Conservation (phyloP, 768 basidiomycete genomes). For the Dentipellis sp. region DNA sequence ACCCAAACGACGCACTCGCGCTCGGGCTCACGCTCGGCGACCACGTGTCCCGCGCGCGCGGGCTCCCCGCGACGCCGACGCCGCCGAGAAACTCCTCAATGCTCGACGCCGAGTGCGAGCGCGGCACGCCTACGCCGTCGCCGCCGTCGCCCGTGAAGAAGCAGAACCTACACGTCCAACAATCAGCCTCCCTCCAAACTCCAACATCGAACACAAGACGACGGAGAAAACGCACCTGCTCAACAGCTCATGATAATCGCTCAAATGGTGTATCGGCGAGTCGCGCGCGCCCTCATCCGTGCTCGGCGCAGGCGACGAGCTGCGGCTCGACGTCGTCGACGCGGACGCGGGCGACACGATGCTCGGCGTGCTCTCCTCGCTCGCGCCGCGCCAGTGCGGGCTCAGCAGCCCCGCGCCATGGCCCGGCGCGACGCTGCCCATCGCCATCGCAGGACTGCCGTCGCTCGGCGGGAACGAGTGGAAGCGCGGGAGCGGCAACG, state of each 20-base stretch:
- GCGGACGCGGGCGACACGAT: conserved; percentile 7
- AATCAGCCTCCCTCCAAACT: not conserved
- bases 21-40: not conserved
- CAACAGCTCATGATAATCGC: conserved; percentile 51
- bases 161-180: conserved; percentile 48
- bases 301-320: conserved; percentile 7
- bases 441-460: not conserved
- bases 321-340: conserved; percentile 9
- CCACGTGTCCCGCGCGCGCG: not conserved
- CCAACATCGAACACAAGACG: not conserved
- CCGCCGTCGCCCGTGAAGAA: conserved; percentile 59
- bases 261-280: conserved; percentile 5
- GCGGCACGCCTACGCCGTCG: conserved; percentile 26
- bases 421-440: not conserved
- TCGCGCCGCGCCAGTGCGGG: not conserved
- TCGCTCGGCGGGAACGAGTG: conserved; percentile 12
- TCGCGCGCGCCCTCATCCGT: conserved; percentile 1
- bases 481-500: conserved; percentile 2
- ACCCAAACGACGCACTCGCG: not conserved
- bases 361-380: conserved; percentile 11
- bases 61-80: not conserved
- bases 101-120: conserved; percentile 43
- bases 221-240: conserved; percentile 42
- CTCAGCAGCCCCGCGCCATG: not conserved
- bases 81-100: conserved; percentile 38